Base-by-base conservation (phyloP, 352 stramenopile species). In the Globisporangium emineosum region DNA sequence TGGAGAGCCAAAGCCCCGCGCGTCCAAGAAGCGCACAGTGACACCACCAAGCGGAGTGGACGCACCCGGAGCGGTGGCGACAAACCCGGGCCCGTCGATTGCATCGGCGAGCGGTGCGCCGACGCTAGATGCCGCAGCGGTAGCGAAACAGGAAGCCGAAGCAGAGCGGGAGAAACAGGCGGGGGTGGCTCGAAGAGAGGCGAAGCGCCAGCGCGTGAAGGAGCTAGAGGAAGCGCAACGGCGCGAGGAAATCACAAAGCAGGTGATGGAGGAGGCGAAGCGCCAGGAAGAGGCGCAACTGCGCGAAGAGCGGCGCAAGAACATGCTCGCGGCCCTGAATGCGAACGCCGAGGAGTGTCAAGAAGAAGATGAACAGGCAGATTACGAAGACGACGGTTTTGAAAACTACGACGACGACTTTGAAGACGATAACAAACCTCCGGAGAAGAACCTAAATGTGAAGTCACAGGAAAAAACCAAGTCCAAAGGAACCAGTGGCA, bases 281-380 rank as follows among this genome's bases (percentile, higher is more conserved):
- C 68, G 71, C 15, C 43, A 74, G 5, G 78, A 89, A 30, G 78
- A 91, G 29, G 75, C 79, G 52, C 53, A 60, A 17, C 57, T 76
- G 57, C 79, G 77, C 17, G 79, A 89, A 52, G 54, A 70, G 32
- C 71, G 81, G 1, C 79, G 78, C 30, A 73, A 83, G 30, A 71
- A 87, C 51, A 75, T 86, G 50, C 52, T 83, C 9, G 77, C 75
- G 8, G 78, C 67, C 13, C 62, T 91, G 15, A 90, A 90, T 60
- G 83, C 83, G 6, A 91, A 91, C 56, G 83, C 80, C 13, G 79
- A 91, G 43, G 79, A 88, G 45, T 86, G 80, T 12, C 79, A 89
- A 40, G 83, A 83, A 23, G 76, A 91, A 72, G 83, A 86, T 25
- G 75, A 72, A 27, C 43, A 64, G 1, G 63, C 82, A 13, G 82